Evolutionary conservation across 2,329 filamentous ascomycete species (phyloP).

Genomic region (Aspergillus eucalypticola): DNA sequence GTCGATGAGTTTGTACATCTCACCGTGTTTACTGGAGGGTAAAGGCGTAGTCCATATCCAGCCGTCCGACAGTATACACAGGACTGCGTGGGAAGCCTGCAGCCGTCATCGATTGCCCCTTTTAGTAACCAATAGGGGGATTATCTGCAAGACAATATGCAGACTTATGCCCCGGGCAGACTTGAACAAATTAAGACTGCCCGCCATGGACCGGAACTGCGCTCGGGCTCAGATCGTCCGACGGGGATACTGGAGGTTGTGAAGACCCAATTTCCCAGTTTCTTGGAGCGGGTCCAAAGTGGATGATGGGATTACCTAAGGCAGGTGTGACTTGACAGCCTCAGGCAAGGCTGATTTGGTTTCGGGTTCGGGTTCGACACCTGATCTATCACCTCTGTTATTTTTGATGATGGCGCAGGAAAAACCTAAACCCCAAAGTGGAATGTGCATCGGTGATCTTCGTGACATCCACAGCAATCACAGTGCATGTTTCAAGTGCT

Average conservation of each 20-base stretch:
- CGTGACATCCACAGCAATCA: background rate
- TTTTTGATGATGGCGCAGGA: background rate
- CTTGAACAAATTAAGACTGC: background rate
- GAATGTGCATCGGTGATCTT: background rate
- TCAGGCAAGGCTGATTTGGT: constrained; percentile 4
- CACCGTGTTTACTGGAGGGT: background rate
- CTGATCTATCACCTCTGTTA: background rate
- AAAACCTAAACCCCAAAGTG: background rate
- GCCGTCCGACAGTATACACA: background rate
- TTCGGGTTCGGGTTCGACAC: background rate
- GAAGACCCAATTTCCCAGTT: background rate
- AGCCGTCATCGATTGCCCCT: background rate
- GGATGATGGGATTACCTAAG: background rate
- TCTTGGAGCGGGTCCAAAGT: background rate
- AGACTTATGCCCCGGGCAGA: background rate
- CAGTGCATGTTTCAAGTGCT: background rate
- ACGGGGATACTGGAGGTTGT: background rate
- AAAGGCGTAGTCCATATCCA: background rate
- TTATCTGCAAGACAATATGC: background rate
- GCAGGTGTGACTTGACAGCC: background rate
- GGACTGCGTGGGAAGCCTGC: background rate
- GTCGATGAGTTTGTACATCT: background rate
- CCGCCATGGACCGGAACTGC: no score
- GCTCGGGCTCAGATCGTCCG: background rate
- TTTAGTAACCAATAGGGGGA: background rate